Evolutionary conservation across 176 grass and related monocot genomes (phyloP), one percentile per base, ranked within the genome.

Genomic region (Chloris gayana): DNA sequence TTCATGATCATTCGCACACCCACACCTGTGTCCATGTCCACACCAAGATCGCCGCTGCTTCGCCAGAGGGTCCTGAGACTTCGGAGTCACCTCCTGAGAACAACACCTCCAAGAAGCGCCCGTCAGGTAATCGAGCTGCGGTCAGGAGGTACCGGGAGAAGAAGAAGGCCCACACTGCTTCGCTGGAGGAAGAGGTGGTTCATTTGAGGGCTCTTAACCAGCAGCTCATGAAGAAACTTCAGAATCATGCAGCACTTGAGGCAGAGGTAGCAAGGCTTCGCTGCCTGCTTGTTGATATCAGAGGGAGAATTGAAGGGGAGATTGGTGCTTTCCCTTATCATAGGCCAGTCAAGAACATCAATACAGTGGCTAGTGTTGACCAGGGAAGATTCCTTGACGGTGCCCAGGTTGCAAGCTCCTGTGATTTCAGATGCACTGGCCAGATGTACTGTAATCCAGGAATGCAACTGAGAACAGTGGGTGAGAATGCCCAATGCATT

Each of bases 251-350:
- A 1, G 61, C 86, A 0, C 88, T 94, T 5, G 88, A 88, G 78
- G 88, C 88, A 2, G 86, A 94, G 86, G 88, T 78, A 1, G 71
- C 72, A 6, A 84, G 92, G 76, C 92, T 94, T 5, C 80, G 86
- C 17, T 94, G 92, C 38, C 78, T 94, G 21, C 88, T 91, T 50
- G 92, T 94, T 32, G 92, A 91, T 29, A 72, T 94, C n/a, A 86
- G 92, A 35, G 92, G 88, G 17, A 91, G 92, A 63, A 91, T 91
- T 33, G 92, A 94, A 44, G 92, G 88, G 9, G 92, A 94, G 86
- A 88, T 98, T 42, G 95, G 95, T 8, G 51, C 84, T 6, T 98
- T 98, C 64, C 95, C 95, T 22, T 98, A 95, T 71, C 87, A 92
- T 25, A 92, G 83, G 25, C 91, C 85, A 1, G 49, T 56, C 22